Evolutionary conservation across 2,329 filamentous ascomycete genomes (phyloP), one percentile per base, ranked within the genome.

Genomic region (Chrysoporthe cubensis): DNA sequence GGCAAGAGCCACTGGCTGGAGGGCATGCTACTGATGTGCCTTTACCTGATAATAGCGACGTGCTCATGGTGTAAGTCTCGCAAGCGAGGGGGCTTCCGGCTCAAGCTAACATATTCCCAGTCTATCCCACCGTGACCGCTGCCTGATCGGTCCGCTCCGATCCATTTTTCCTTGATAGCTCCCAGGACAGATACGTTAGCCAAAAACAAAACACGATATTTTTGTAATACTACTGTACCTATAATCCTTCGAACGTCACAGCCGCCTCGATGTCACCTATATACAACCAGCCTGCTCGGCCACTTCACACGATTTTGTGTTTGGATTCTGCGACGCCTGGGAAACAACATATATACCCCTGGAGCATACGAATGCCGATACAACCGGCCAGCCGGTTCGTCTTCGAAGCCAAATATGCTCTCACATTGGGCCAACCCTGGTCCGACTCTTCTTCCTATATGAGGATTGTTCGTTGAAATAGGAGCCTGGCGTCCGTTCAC

Each of bases 1-100:
- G 93, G 93, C 42, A 88, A 93, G 76, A 94, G 90, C 70, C 93
- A 95, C 73, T 96, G 92, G 81, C 84, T 95, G 0, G 92, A 96
- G 78, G 92, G 92, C 2, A 88, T 89, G 69, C 80, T 95, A 67
- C 78, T 96, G 44, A 91, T 94, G 64, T 91, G 90, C 50, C 84
- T 93, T 3, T 96, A 96, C 74, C 82, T 90, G 52, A 96, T 96
- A 65, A 94, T 96, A 74, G 91, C 91, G 13, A 81, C 88, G 13
- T 89, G 86, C 73, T 82, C 85, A n/a, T 88, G 84, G 80, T 88
- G 85, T 87, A 83, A 82, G 85, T 83, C 32, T 14, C 21, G 2
- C 16, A 50, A 32, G 18, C 6, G 44, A 1, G 1, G 18, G 9
- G 1, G 26, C 26, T 21, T 18, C 9, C 4, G n/a, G 13, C 4